Conservation (phyloP, 768 basidiomycete species). For the Termitomyces sp. region DNA sequence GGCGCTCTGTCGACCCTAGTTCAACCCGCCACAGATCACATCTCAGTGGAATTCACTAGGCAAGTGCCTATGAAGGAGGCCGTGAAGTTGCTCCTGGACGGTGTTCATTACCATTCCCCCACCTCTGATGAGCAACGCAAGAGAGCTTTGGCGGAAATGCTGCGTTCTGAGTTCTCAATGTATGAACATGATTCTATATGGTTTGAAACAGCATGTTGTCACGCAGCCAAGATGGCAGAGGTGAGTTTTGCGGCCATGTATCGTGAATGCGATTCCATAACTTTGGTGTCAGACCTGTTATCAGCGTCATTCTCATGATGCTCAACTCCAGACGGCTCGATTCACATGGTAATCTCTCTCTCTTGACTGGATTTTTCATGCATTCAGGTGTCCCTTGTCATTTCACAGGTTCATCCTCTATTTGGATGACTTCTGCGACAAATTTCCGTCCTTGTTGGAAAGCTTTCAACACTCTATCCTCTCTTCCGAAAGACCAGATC, state of each 20-base stretch:
- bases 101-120: background rate
- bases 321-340: background rate
- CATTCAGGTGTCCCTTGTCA: background rate
- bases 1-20: no score
- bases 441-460: background rate
- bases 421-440: background rate
- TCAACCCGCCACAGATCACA: no score
- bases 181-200: background rate
- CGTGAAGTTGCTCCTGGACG: background rate
- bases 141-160: background rate
- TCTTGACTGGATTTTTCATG: background rate
- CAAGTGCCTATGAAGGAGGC: background rate
- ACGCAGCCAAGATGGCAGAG: constrained; percentile 1
- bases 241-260: background rate
- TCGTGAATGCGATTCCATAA: background rate
- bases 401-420: background rate
- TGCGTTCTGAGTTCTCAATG: background rate
- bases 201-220: background rate
- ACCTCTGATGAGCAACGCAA: background rate
- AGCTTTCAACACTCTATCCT: background rate
- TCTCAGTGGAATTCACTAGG: no score
- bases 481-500: background rate
- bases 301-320: background rate
- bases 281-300: background rate
- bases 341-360: background rate